These are phyloP conservation scores for Entomortierella lignicola DNA, from an alignment of 192 early-diverging fungal genomes.

Conservation along the genomic window DNA sequence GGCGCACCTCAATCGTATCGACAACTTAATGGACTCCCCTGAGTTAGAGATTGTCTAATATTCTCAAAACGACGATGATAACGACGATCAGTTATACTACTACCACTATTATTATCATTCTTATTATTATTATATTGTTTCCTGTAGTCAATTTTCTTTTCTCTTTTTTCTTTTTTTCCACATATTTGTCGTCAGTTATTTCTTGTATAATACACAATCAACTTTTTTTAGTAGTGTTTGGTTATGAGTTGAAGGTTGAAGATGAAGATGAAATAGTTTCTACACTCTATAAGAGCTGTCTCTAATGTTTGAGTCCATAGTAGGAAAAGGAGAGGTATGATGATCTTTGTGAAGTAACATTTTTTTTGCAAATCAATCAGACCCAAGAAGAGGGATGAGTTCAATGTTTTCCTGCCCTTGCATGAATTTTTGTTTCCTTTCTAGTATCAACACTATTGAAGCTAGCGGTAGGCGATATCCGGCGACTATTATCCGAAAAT, in stretches of 20 bases:
- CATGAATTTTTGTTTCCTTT: background rate
- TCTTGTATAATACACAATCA: constrained; percentile 11
- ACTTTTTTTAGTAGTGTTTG: background rate
- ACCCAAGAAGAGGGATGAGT: background rate
- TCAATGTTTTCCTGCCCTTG: background rate
- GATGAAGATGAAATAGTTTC: background rate
- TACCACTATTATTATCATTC: no score
- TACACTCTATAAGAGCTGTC: background rate
- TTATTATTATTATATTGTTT: no score
- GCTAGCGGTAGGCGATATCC: background rate
- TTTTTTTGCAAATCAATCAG: no score
- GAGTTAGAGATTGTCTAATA: background rate
- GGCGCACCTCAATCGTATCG: constrained; percentile 37
- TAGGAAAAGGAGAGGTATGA: background rate
- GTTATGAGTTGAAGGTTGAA: background rate
- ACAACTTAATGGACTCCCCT: constrained; percentile 41
- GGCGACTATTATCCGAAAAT: constrained; percentile 72
- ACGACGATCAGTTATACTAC: no score
- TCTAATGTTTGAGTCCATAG: background rate
- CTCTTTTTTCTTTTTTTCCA: background rate
- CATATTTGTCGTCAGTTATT: background rate
- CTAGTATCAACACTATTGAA: background rate
- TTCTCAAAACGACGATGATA: background rate
- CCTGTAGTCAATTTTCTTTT: background rate
- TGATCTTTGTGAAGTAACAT: no score